Evolutionary conservation across 2,329 filamentous ascomycete species (phyloP), one percentile per base, ranked within the genome.

Genomic region (Scedosporium aurantiacum): DNA sequence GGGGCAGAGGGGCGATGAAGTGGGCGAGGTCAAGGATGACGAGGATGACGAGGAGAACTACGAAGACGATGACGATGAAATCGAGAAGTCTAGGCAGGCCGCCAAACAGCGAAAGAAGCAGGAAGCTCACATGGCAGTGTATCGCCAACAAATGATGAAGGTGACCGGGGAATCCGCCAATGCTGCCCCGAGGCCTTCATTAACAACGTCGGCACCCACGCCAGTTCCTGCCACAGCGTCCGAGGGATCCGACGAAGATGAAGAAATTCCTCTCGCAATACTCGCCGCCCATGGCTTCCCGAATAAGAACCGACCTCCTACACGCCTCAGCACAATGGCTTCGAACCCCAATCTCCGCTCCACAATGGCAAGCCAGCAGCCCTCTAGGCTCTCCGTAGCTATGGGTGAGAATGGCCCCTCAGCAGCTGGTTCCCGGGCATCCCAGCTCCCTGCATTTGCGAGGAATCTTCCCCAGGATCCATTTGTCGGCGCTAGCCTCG

Each of bases 91-190:
- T 28, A 87, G 81, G 69, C 82, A 89, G 69, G 80, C 88, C 56
- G 84, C 87, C 18, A 89, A 86, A 70, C 90, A 94, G 71, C 81
- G 91, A 65, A 84, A 86, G 68, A 94, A 92, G 77, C 91, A 96
- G 71, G 90, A 96, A 73, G 91, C 91, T 12, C 90, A 94, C 71
- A 87, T 96, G 78, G 82, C 90, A 1, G 87, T 96, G 1, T 96
- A 96, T 72, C 84, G 91, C 62, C 91, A 96, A 72, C 89, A 94
- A 73, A 96, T 96, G 91, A 96, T 93, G 89, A 96, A 96, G 74
- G 88, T 94, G 32, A 95, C 91, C 0, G 91, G 91, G 57, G 90
- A 93, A 67, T 76, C 84, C 23, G 72, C 79, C 4, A 72, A 79
- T 10, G 23, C 52, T n/a, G 37, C 37, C 5, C 59, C 59, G 10